Percentiles rank a stretch among this genome's conserved stretches.
phyloP scores from a whole-genome alignment of 768 basidiomycete species.

The Boletus sensibilis region DNA sequence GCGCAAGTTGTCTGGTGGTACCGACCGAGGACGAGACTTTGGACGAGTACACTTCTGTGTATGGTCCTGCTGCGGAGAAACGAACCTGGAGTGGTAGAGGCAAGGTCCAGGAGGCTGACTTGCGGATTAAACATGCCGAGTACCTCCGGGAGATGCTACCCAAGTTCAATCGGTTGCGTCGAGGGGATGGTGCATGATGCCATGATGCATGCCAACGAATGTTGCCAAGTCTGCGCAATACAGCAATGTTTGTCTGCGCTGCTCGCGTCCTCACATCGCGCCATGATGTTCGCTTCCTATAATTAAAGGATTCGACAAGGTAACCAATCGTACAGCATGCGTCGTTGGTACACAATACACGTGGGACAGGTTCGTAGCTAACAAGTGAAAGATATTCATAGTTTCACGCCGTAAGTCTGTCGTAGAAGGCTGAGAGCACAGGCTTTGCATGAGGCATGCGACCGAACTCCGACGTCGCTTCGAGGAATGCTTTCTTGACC shows the following conservation, averaged over 20 bases:
- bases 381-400: background rate
- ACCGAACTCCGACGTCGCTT: background rate
- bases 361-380: background rate
- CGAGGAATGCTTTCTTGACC: slow-evolving; percentile 18
- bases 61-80: slow-evolving; percentile 72
- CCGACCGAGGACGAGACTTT: slow-evolving; percentile 77
- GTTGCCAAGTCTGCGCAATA: background rate
- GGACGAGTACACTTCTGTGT: slow-evolving; percentile 81
- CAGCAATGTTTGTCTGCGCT: background rate
- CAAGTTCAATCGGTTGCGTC: slow-evolving; percentile 77
- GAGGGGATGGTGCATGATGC: slow-evolving; percentile 51
- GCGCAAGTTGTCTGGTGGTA: slow-evolving; percentile 75
- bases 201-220: background rate
- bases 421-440: slow-evolving; percentile 18
- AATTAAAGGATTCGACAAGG: background rate
- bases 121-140: slow-evolving; percentile 85
- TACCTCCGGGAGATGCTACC: slow-evolving; percentile 91
- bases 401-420: slow-evolving; percentile 4
- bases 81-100: slow-evolving; percentile 86
- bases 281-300: too few relatives aligned
- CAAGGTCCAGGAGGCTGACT: slow-evolving; percentile 75
- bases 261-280: background rate
- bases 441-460: slow-evolving; percentile 10
- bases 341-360: background rate
- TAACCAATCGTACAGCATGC: background rate